Conservation (phyloP, 768 basidiomycete genomes). For the Lepiota venenata region DNA sequence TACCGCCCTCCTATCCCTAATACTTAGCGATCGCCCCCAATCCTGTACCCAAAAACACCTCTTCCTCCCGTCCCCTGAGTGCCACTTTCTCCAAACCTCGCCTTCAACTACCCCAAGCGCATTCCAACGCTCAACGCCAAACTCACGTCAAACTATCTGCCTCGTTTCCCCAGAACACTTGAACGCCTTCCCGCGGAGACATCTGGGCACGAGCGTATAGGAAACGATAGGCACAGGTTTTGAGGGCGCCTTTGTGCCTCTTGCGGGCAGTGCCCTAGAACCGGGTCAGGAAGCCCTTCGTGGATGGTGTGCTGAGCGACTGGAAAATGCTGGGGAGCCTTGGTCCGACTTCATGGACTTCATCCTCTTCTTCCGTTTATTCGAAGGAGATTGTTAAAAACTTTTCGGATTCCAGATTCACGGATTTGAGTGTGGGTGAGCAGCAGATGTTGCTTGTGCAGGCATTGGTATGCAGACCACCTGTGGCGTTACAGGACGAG, state of each 20-base stretch:
- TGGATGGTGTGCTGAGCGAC: slow-evolving; percentile 32
- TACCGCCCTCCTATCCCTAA: slow-evolving; percentile 84
- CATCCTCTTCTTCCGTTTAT: background rate
- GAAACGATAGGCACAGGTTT: slow-evolving; percentile 89
- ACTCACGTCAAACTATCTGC: slow-evolving; percentile 66
- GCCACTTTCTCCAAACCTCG: slow-evolving; percentile 49
- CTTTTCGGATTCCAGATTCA: slow-evolving; percentile 55
- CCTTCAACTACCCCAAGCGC: slow-evolving; percentile 56
- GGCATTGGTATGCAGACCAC: slow-evolving; percentile 72
- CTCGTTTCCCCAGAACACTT: slow-evolving; percentile 87
- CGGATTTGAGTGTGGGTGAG: slow-evolving; percentile 64
- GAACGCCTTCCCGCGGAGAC: slow-evolving; percentile 81
- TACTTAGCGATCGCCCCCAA: slow-evolving; percentile 94
- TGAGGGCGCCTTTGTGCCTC: slow-evolving; percentile 73
- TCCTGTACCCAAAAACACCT: slow-evolving; percentile 72
- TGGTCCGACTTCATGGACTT: slow-evolving; percentile 52
- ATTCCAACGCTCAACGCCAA: slow-evolving; percentile 68
- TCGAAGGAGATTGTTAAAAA: background rate
- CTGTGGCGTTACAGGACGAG: slow-evolving; percentile 84
- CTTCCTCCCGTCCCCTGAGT: slow-evolving; percentile 32
- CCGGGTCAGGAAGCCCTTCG: slow-evolving; percentile 21
- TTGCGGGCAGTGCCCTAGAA: slow-evolving; percentile 30
- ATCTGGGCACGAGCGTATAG: slow-evolving; percentile 59
- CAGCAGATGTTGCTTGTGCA: slow-evolving; percentile 85
- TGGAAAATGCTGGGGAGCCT: slow-evolving; percentile 63